Evolutionary conservation across 2,329 filamentous ascomycete genomes (phyloP), one percentile per base, ranked within the genome.

Genomic region (Aspergillus pseudoviridinutans): DNA sequence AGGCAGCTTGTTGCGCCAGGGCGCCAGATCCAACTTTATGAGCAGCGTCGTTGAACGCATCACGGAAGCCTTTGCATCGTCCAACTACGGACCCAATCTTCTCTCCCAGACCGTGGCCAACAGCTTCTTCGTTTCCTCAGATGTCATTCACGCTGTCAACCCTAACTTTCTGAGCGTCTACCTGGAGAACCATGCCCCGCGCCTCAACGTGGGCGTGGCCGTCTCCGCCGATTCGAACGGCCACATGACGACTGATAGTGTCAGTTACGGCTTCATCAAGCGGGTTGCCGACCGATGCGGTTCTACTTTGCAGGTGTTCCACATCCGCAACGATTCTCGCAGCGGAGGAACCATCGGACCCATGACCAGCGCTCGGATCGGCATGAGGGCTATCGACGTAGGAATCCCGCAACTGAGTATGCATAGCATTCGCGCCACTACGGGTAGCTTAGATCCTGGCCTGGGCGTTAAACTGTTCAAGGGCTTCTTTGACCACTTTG

Each of bases 281-380:
- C 84, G 90, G 27, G 84, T 95, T 42, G 92, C 91, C 7, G 87
- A 92, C 64, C 86, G 90, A 58, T 83, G 81, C 60, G 90, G 80
- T 52, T 85, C 85, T 56, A 85, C 82, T 50, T 81, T 95, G 54
- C 94, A 97, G 76, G 80, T 89, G 5, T 97, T 97, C 82, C 92
- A 96, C 81, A 97, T 97, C 72, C 81, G 94, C 57, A 99, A 97
- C 71, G 94, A 97, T 75, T 88, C 84, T 9, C 82, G 93, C 55
- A 91, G 87, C 68, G 94, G 94, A 29, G 94, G 94, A 17, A 99
- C 94, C 0, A 92, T 97, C n/a, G 94, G 94, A 0, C 94, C 94
- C 0, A 92, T 92, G 84, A 81, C 96, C 38, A 91, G 87, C 64
- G 86, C 87, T 28, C 84, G 84, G 28, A 89, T 94, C 75, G 93